phyloP scores from a whole-genome alignment of 495 filamentous ascomycete species.

The Tuber aestivum region DNA sequence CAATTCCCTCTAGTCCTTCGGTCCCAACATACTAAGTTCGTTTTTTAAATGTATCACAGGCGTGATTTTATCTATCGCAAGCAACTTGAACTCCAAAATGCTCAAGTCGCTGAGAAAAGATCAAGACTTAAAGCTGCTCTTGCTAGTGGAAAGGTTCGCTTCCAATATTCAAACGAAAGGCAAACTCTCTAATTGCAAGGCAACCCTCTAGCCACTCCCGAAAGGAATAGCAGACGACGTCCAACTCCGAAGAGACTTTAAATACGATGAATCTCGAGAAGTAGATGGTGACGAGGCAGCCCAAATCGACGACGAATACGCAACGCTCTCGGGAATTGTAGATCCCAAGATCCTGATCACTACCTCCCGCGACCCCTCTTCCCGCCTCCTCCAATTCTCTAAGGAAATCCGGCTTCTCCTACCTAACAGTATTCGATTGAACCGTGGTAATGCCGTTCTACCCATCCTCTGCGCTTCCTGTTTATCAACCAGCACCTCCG shows the following conservation, averaged over 20 bases:
- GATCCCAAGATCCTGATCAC: slow-evolving; percentile 88
- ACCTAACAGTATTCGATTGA: slow-evolving; percentile 82
- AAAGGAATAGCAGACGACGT: slow-evolving; percentile 85
- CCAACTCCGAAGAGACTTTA: slow-evolving; percentile 76
- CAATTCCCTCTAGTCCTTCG: background rate
- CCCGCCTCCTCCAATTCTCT: slow-evolving; percentile 77
- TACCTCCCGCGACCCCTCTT: slow-evolving; percentile 80
- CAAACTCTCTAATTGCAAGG: background rate
- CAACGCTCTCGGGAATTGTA: slow-evolving; percentile 72
- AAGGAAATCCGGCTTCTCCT: slow-evolving; percentile 92
- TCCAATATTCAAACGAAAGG: background rate
- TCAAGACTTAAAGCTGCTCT: slow-evolving; percentile 78
- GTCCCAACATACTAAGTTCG: background rate
- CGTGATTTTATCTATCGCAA: slow-evolving; percentile 90
- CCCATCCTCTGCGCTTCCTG: slow-evolving; percentile 77
- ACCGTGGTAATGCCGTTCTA: slow-evolving; percentile 83
- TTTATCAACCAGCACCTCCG: slow-evolving; percentile 67
- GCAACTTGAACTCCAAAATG: slow-evolving; percentile 66
- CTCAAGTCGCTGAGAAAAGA: slow-evolving; percentile 85
- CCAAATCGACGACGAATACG: slow-evolving; percentile 94
- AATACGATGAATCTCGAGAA: slow-evolving; percentile 79
- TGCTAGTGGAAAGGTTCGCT: slow-evolving; percentile 54
- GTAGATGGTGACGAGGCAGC: slow-evolving; percentile 58
- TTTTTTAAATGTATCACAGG: slow-evolving; percentile 45
- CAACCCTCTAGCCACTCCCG: slow-evolving; percentile 67